Base-by-base conservation (phyloP, 257 asterid species). In the Przewalskia tangutica region DNA sequence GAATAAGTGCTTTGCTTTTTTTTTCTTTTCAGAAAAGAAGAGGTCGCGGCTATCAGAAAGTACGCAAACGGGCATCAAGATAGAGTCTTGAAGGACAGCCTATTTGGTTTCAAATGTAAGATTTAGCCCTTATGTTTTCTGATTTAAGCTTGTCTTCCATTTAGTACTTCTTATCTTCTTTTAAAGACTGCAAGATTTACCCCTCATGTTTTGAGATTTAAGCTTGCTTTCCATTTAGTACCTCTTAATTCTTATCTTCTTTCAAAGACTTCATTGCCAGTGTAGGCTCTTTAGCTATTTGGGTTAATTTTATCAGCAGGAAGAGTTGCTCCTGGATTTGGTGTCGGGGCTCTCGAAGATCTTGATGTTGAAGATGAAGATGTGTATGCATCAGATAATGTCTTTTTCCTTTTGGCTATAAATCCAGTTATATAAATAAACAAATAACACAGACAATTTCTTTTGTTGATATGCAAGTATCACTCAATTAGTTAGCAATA, bases 271-370 rank as follows among this genome's bases (percentile, higher is more conserved):
- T 7, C 42, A 48, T 48, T 23, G 23, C 40, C 44, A 27, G 20
- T 73, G 4, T 67, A 16, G 63, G 65, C 53, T 60, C 81, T 85
- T 85, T 86, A 85, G 85, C 79, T 63, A 77, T 68, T 81, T n/a
- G n/a, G n/a, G n/a, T n/a, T n/a, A n/a, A n/a, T n/a, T n/a, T n/a
- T n/a, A n/a, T n/a, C n/a, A n/a, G n/a, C n/a, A n/a, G n/a, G n/a
- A n/a, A n/a, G n/a, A n/a, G n/a, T n/a, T n/a, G n/a, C n/a, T n/a
- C n/a, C n/a, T n/a, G n/a, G n/a, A n/a, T n/a, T n/a, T n/a, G n/a
- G n/a, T n/a, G n/a, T n/a, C n/a, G n/a, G n/a, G 62, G 99, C 97
- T 79, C 98, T 95, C 63, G 99, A 95, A 89, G 98, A 95, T 60
- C 87, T 94, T 77, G 99, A 92, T 87, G 93, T 86, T 77, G 99